phyloP scores from a whole-genome alignment of 2,329 filamentous ascomycete species.

The Microdochium paspali region DNA sequence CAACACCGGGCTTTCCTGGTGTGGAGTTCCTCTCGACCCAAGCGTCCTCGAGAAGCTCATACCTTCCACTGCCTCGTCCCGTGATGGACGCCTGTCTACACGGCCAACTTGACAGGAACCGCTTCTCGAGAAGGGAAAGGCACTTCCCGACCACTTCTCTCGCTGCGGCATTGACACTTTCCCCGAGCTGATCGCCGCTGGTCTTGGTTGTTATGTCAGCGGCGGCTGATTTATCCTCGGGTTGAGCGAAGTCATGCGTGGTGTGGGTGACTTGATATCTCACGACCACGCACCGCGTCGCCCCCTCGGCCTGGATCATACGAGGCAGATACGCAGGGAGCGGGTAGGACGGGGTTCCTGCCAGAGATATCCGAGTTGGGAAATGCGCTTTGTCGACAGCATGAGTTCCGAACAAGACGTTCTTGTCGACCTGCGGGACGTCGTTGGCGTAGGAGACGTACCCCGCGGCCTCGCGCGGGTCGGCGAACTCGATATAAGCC shows the following conservation, averaged over 20 bases:
- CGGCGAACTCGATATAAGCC: background rate
- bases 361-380: background rate
- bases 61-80: background rate
- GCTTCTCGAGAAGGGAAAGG: background rate
- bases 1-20: background rate
- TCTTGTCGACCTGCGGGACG: background rate
- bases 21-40: background rate
- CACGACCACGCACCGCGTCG: background rate
- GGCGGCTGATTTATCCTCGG: background rate
- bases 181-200: no score
- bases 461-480: background rate
- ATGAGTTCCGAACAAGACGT: background rate
- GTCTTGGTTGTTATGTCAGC: background rate
- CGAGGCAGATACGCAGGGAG: background rate
- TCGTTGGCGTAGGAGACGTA: background rate
- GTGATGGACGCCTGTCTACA: background rate
- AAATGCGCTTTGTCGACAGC: background rate
- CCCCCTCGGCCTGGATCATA: background rate
- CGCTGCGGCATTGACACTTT: no score
- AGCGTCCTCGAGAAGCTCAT: background rate
- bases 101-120: background rate
- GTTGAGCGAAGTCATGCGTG: background rate
- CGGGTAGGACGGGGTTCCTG: background rate
- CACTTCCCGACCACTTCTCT: background rate
- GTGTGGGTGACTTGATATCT: background rate